Conservation (phyloP, 805 yeast species). For the Ogataea allantospora region DNA sequence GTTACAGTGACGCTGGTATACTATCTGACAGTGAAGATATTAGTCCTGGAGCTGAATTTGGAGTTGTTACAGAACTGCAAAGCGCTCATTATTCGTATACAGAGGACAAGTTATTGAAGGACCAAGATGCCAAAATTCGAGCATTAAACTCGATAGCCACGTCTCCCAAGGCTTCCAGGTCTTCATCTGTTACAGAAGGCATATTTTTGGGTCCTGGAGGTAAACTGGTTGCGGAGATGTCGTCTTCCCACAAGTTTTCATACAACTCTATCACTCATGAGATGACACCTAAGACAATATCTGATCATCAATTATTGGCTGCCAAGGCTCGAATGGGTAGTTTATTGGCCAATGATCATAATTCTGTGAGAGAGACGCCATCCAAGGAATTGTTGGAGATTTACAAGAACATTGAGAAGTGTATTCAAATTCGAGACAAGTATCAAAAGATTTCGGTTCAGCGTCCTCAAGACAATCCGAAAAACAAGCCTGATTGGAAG, state of each 20-base stretch:
- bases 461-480: conserved; percentile 76
- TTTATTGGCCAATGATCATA: conserved; percentile 47
- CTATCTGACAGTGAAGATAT: neutral
- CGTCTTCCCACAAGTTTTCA: conserved; percentile 19
- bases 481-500: conserved; percentile 68
- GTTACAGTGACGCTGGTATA: neutral
- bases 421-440: conserved; percentile 72
- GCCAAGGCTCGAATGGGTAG: conserved; percentile 43
- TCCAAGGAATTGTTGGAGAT: conserved; percentile 66
- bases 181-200: conserved; percentile 33
- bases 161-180: conserved; percentile 29
- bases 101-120: conserved; percentile 62
- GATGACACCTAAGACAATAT: conserved; percentile 16
- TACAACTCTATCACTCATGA: conserved; percentile 33
- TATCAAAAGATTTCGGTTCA: conserved; percentile 75
- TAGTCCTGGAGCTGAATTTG: neutral
- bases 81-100: conserved; percentile 59
- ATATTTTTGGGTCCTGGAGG: conserved; percentile 37
- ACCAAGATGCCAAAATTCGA: conserved; percentile 63
- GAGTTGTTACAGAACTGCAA: neutral
- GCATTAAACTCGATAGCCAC: conserved; percentile 50
- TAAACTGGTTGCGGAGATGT: conserved; percentile 17
- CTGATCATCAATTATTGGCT: conserved; percentile 3
- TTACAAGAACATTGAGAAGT: conserved; percentile 57
- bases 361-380: conserved; percentile 53